Percentiles rank a stretch among this genome's conserved stretches.
These are phyloP conservation scores for Trichophyton simii DNA, from an alignment of 2,329 filamentous ascomycete genomes.

Conservation along the genomic window DNA sequence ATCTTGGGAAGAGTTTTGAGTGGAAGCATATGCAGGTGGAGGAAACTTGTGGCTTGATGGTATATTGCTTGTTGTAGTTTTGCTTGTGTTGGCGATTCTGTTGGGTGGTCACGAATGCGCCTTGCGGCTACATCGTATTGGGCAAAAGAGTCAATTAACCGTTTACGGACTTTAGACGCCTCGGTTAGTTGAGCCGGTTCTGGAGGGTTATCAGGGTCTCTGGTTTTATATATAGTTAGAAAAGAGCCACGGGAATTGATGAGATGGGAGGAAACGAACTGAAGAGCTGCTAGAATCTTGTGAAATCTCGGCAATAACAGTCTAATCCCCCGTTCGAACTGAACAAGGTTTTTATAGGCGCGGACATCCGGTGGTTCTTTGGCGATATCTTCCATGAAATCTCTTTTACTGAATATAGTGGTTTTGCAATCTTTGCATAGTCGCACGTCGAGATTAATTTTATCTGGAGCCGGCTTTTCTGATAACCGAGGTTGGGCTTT, in stretches of 20 bases:
- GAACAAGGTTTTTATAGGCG: slow-evolving; percentile 68
- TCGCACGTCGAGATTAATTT: slow-evolving; percentile 65
- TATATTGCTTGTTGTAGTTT: slow-evolving; percentile 72
- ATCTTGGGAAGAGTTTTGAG: slow-evolving; percentile 62
- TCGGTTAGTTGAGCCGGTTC: slow-evolving; percentile 63
- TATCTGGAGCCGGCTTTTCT: slow-evolving; percentile 35
- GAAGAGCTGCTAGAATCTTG: slow-evolving; percentile 57
- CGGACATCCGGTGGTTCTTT: slow-evolving; percentile 62
- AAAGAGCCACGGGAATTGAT: slow-evolving; percentile 3
- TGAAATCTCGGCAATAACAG: slow-evolving; percentile 75
- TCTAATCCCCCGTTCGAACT: slow-evolving; percentile 79
- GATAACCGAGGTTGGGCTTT: slow-evolving; percentile 20
- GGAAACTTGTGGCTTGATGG: slow-evolving; percentile 65
- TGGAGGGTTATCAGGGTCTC: slow-evolving; percentile 52
- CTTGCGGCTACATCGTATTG: slow-evolving; percentile 77
- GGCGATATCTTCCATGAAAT: slow-evolving; percentile 60
- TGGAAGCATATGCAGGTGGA: slow-evolving; percentile 84
- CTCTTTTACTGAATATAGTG: slow-evolving; percentile 58
- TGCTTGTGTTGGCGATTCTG: slow-evolving; percentile 57
- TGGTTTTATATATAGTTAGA: slow-evolving; percentile 15
- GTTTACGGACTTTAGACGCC: slow-evolving; percentile 77
- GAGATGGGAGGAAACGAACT: slow-evolving; percentile 32
- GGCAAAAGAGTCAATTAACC: slow-evolving; percentile 74
- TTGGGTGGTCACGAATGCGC: slow-evolving; percentile 66
- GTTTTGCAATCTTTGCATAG: slow-evolving; percentile 84